Percentiles rank a stretch among this genome's conserved stretches.
Conservation (phyloP, 2,329 filamentous ascomycete species). For the Venturia asperata region DNA sequence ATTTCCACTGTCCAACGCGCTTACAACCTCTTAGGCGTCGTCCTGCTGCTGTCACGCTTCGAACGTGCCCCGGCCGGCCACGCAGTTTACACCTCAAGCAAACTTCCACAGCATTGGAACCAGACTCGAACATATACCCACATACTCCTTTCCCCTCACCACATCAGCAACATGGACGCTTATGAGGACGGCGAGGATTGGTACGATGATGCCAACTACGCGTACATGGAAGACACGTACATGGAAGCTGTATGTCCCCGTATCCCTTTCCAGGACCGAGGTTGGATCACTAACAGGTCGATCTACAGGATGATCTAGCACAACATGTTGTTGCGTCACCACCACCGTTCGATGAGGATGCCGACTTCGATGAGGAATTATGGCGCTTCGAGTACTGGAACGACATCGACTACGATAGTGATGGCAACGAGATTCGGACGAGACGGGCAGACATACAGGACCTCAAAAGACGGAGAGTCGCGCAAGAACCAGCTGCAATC, state of each 20-base stretch:
- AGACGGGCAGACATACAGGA: conserved; percentile 12
- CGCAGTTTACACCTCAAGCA: neutral
- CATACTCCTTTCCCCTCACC: neutral
- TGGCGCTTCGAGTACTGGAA: conserved; percentile 40
- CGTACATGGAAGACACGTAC: conserved; percentile 20
- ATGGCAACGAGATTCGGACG: conserved; percentile 38
- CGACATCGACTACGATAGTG: conserved; percentile 43
- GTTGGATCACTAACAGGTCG: neutral
- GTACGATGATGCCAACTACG: conserved; percentile 15
- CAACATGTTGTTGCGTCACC: conserved; percentile 42
- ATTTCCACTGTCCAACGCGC: neutral
- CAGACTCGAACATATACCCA: neutral
- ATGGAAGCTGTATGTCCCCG: conserved; percentile 8
- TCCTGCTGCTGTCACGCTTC: neutral
- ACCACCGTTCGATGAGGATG: conserved; percentile 31
- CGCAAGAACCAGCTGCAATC: conserved; percentile 19
- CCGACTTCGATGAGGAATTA: conserved; percentile 35
- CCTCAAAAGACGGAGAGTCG: conserved; percentile 22
- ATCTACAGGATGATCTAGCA: conserved; percentile 41
- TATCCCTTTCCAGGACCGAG: neutral
- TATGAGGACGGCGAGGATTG: conserved; percentile 14
- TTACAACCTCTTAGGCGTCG: neutral
- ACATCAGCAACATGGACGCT: conserved; percentile 2
- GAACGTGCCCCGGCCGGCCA: neutral
- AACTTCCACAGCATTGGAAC: neutral